These are phyloP conservation scores for Solanum hybrid DNA, from an alignment of 305 asterid genomes.

Conservation along the genomic window DNA sequence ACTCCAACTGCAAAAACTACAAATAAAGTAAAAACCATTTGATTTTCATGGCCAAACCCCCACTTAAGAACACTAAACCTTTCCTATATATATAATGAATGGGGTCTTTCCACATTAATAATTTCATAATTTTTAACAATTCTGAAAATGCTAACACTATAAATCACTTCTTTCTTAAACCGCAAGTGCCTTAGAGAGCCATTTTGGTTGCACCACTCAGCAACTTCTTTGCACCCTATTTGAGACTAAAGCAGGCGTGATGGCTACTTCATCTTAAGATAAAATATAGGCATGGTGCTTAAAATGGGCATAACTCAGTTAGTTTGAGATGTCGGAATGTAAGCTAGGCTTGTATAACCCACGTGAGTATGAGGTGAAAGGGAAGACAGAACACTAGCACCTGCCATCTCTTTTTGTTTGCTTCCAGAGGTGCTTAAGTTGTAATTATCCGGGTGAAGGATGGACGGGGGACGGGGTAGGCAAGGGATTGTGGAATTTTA, in stretches of 20 bases:
- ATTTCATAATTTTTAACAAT: neutral
- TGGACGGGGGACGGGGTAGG: neutral
- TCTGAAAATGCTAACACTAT: neutral
- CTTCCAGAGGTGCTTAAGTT: conserved; percentile 1
- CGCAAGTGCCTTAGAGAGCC: neutral
- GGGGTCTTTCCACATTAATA: neutral
- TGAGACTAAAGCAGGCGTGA: neutral
- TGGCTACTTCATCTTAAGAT: neutral
- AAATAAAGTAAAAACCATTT: neutral
- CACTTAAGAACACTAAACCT: neutral
- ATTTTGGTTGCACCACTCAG: neutral
- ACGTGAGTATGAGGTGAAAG: neutral
- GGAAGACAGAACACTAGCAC: neutral
- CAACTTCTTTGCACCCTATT: neutral
- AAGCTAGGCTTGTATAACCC: neutral
- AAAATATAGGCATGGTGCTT: neutral
- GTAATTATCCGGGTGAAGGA: conserved; percentile 1
- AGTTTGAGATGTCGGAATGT: neutral
- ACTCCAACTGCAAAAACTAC: neutral
- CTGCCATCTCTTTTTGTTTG: neutral
- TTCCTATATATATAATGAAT: neutral
- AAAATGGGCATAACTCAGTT: neutral
- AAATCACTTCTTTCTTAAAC: neutral
- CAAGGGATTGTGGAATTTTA: neutral
- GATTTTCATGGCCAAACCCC: neutral